Percentiles rank a stretch among this genome's conserved stretches.
Evolutionary conservation across 768 basidiomycete species (phyloP).

Genomic region (Kwoniella dendrophila): DNA sequence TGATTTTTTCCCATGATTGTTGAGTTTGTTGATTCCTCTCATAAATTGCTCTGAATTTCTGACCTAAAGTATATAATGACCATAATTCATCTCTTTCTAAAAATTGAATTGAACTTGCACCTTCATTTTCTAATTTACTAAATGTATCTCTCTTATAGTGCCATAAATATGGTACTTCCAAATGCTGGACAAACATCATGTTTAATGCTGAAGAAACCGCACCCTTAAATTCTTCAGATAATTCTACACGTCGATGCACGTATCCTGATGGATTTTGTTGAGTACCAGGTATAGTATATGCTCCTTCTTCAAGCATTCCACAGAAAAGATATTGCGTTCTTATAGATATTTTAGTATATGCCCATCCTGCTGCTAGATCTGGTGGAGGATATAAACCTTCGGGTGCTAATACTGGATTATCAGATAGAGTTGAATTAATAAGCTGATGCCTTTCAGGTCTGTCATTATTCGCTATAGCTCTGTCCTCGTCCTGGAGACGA

Average conservation of each 20-base stretch:
- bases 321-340: conserved; percentile 53
- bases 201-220: conserved; percentile 78
- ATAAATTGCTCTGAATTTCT: conserved; percentile 82
- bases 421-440: conserved; percentile 77
- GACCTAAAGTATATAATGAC: conserved; percentile 84
- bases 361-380: conserved; percentile 87
- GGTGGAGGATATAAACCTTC: conserved; percentile 66
- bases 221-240: conserved; percentile 60
- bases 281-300: conserved; percentile 35
- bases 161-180: conserved; percentile 95
- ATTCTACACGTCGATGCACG: conserved; percentile 61
- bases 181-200: conserved; percentile 80
- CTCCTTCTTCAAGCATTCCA: conserved; percentile 34
- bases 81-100: conserved; percentile 80
- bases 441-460: conserved; percentile 96
- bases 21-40: conserved; percentile 70
- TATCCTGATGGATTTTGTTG: conserved; percentile 44
- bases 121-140: conserved; percentile 56
- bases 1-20: conserved; percentile 68
- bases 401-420: conserved; percentile 49
- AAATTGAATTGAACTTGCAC: conserved; percentile 57
- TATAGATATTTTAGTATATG: conserved; percentile 74
- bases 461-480: conserved; percentile 84
- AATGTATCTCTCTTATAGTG: conserved; percentile 90
- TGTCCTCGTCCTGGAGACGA: conserved; percentile 89